A percentile compares a stretch with the other conserved stretches of the same genome.
These are phyloP conservation scores for Knoxdaviesia capensis DNA, from an alignment of 2,329 filamentous ascomycete genomes.

Conservation along the genomic window DNA sequence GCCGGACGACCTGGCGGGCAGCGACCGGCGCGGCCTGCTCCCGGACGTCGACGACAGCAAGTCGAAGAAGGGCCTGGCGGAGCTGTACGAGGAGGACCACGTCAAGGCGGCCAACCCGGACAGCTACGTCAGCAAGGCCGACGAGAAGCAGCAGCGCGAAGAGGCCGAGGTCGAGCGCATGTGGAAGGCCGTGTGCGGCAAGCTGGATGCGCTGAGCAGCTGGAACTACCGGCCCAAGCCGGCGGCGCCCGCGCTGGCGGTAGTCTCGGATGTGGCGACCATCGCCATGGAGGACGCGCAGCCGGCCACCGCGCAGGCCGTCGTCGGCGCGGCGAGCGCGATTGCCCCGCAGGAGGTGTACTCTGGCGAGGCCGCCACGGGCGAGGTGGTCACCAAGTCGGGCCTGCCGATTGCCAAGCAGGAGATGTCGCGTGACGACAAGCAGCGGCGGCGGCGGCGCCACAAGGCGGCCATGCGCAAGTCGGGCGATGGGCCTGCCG, in stretches of 20 bases:
- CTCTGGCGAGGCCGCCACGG: conserved; percentile 54
- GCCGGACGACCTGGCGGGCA: conserved; percentile 47
- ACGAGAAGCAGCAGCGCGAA: conserved; percentile 65
- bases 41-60: conserved; percentile 67
- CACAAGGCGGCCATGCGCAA: conserved; percentile 67
- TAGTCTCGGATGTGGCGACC: conserved; percentile 79
- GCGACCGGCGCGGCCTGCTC: conserved; percentile 47
- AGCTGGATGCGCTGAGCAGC: conserved; percentile 75
- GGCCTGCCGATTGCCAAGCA: conserved; percentile 62
- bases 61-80: conserved; percentile 68
- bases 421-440: conserved; percentile 79
- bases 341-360: conserved; percentile 93
- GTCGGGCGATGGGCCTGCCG: conserved; percentile 24
- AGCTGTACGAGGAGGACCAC: conserved; percentile 89
- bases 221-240: conserved; percentile 93
- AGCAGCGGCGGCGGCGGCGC: conserved; percentile 51
- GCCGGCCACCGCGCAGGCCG: conserved; percentile 59
- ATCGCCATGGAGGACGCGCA: conserved; percentile 91
- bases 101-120: conserved; percentile 56
- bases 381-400: conserved; percentile 58
- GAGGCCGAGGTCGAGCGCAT: conserved; percentile 65
- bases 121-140: conserved; percentile 59
- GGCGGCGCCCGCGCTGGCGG: conserved; percentile 58
- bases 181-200: conserved; percentile 63
- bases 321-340: conserved; percentile 47